Evolutionary conservation across 2,329 filamentous ascomycete species (phyloP), one percentile per base, ranked within the genome.

Genomic region (Colletotrichum sp.): DNA sequence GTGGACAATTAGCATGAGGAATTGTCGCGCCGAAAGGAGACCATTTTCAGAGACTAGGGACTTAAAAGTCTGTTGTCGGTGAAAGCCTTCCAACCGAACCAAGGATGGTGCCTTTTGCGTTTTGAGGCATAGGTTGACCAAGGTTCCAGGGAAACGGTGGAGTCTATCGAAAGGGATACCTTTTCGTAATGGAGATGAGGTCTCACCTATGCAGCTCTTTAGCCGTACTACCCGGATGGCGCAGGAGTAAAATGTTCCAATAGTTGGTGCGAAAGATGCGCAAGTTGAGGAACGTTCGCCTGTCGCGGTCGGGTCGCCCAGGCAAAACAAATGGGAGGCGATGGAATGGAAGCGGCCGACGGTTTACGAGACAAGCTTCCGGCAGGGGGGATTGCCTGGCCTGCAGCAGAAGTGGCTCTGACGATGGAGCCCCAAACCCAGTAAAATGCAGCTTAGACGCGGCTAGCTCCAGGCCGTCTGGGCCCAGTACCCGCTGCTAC

Each of bases 1-100:
- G 82, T 89, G 84, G 77, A 89, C 85, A 79, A 91, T 90, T 82
- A 91, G 88, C 87, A 90, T 89, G 80, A 77, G 72, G 65, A 66
- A 15, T 16, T 69, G 48, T 36, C 71, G 67, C 60, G 73, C 61
- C 24, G 34, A 55, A 70, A 24, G 38, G 55, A 38, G 36, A 67
- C 52, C 71, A 71, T 74, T 52, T 52, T 55, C 52, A 26, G 30
- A 28, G 16, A 66, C 36, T 38, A 78, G 82, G 77, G 77, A 61
- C 32, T 63, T 21, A 26, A 43, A 24, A 52, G 43, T 52, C 43
- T 21, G 43, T 52, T 21, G 43, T 15, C 48, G 48, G 70, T 32
- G 61, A 48, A 52, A 75, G 71, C 36, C 65, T 63, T 24, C 30
- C 58, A 63, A 69, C 34, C 61, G 36, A 28, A 30, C 63, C 57